These are phyloP conservation scores for Trametes villosa DNA, from an alignment of 768 basidiomycete species.

Conservation along the genomic window DNA sequence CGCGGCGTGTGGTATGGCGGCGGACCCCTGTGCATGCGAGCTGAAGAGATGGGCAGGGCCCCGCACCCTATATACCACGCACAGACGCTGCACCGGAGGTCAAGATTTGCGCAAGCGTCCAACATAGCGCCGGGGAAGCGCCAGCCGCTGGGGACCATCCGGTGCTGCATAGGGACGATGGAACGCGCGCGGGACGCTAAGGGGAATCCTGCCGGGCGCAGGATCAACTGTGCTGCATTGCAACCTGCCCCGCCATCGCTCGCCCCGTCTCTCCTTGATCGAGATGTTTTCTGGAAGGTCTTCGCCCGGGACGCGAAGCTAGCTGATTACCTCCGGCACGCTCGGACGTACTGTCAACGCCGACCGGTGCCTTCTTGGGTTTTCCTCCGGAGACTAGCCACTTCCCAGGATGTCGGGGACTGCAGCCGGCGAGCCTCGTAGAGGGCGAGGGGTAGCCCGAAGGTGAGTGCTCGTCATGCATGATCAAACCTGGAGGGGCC, in stretches of 20 bases:
- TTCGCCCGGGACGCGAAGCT: neutral
- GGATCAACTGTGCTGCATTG: conserved; percentile 9
- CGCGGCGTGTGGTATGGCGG: neutral
- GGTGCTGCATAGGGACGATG: neutral
- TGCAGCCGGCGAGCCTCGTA: too few species aligned
- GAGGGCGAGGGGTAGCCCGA: too few species aligned
- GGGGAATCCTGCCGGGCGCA: neutral
- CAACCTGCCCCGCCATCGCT: conserved; percentile 1
- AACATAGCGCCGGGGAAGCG: neutral
- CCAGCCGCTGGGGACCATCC: neutral
- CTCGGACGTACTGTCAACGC: conserved; percentile 12
- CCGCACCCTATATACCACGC: conserved; percentile 1
- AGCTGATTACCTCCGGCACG: neutral
- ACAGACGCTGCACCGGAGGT: neutral
- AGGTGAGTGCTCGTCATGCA: too few species aligned
- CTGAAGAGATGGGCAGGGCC: neutral
- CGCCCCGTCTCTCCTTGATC: neutral
- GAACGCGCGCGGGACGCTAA: conserved; percentile 11
- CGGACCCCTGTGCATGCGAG: neutral
- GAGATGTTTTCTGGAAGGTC: neutral
- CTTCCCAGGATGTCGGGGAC: too few species aligned
- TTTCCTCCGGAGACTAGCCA: too few species aligned
- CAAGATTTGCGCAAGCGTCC: neutral
- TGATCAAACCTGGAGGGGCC: too few species aligned
- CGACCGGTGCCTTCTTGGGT: neutral